Base-by-base conservation (phyloP, 202 grass and related monocot genomes). In the Musa balbisiana region DNA sequence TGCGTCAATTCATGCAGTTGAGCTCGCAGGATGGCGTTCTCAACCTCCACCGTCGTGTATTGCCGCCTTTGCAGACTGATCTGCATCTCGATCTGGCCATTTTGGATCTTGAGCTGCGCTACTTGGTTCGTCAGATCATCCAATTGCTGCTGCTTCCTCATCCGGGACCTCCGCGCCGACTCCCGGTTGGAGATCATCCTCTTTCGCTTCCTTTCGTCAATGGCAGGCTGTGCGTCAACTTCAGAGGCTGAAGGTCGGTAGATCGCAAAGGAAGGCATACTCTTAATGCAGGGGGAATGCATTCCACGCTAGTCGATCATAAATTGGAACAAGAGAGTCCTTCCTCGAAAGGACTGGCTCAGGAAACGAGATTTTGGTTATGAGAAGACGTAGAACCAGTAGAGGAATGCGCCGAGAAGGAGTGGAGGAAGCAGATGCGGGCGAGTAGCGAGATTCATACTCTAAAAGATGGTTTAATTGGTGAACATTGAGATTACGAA, bases 341-440 rank as follows among this genome's bases (percentile, higher is more conserved):
- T 60, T 60, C 20, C 5, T 64, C 23, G 62, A 12, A 24, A 10
- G 19, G n/a, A 15, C 79, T 55, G 79, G 73, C 64, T 77, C 53
- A 79, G 62, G 56, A 24, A 74, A 81, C 74, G 53, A 23, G 3
- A n/a, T 33, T 51, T 60, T 24, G 9, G 68, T 87, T 82, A 93
- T 81, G 82, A 97, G 74, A 97, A 90, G 11, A 89, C 84, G 84
- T 97, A 97, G 81, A 88, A 76, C 88, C 92, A 93, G 90, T 97
- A 83, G 55, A 93, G 88, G 43, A 97, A 75, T 16, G 88, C 88
- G 93, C 85, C 15, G 90, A 97, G 81, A 89, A 89, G 16, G 90
- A 93, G 15, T 97, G 93, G 65, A 91, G 84, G 88, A 87, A 86
- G 73, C 88, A 87, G 82, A 83, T 75, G 74, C 87, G 79, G 79